These are phyloP conservation scores for Hypoxylon intermedium DNA, from an alignment of 495 filamentous ascomycete genomes.

Conservation along the genomic window DNA sequence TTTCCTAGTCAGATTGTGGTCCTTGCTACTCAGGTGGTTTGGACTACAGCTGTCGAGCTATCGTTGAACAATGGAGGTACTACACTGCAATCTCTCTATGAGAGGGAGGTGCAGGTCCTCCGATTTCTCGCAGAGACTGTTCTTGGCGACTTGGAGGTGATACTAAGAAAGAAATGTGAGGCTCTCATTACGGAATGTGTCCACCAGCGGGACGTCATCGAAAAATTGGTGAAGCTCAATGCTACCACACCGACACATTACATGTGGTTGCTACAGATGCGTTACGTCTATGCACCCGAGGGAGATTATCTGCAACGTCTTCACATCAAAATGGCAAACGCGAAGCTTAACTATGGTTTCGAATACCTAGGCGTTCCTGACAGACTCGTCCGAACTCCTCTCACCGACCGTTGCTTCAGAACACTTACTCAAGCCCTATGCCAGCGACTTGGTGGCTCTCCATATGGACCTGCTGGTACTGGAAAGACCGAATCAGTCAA, in stretches of 20 bases:
- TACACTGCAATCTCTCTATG: slow-evolving; percentile 70
- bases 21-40: slow-evolving; percentile 91
- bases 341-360: slow-evolving; percentile 92
- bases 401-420: slow-evolving; percentile 97
- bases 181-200: slow-evolving; percentile 99
- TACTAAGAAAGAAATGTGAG: slow-evolving; percentile 94
- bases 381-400: slow-evolving; percentile 90
- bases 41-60: slow-evolving; percentile 84
- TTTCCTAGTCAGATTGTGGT: slow-evolving; percentile 97
- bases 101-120: slow-evolving; percentile 80
- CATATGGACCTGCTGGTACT: slow-evolving; percentile 97
- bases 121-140: slow-evolving; percentile 84
- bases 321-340: slow-evolving; percentile 95
- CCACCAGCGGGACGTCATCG: slow-evolving; percentile 90
- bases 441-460: slow-evolving; percentile 93
- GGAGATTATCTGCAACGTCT: slow-evolving; percentile 83
- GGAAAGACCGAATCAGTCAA: slow-evolving; percentile 99
- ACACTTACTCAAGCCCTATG: slow-evolving; percentile 95
- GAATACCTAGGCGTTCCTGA: slow-evolving; percentile 97
- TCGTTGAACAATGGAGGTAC: slow-evolving; percentile 73
- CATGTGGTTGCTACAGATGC: slow-evolving; percentile 96
- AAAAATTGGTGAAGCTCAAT: slow-evolving; percentile 75
- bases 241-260: slow-evolving; percentile 84
- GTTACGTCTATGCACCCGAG: slow-evolving; percentile 85
- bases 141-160: slow-evolving; percentile 84